Base-by-base conservation (phyloP, 2,329 filamentous ascomycete genomes). In the Aspergillus carbonarius region DNA sequence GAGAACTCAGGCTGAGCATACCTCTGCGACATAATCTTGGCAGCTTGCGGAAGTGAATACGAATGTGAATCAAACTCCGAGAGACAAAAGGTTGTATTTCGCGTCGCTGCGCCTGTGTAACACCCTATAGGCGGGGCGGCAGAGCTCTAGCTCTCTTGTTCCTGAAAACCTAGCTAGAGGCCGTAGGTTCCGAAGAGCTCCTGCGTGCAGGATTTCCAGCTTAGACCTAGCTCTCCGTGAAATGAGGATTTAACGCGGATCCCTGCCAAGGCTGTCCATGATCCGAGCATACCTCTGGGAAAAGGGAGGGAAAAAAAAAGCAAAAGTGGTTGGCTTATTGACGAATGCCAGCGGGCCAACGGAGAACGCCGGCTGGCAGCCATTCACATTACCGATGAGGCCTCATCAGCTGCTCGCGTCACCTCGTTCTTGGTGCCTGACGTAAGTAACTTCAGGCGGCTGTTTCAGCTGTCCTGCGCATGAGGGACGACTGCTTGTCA, bases 371-470 rank as follows among this genome's bases (percentile, higher is more conserved):
- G 34, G 37, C 13, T 10, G 30, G 23, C 15, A 4, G 23, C 34
- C 12, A 32, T 30, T 48, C 44, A 48, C 27, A 30, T 30, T 30
- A 17, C n/a, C 23, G 44, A 30, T 30, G 25, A 30, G 52, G 57
- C 46, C 39, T 62, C 58, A 60, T 60, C 55, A 54, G 60, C 57
- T 56, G 59, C 50, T 62, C 49, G 53, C 56, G 58, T 63, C 53
- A 56, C 51, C 58, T 59, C 54, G 42, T 53, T 57, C 35, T 40
- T 60, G 47, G 37, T 17, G 15, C 39, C 55, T 59, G 56, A 55
- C 58, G 57, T 60, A 39, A 55, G 30, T 35, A 20, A 35, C 13
- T 40, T 47, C 48, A 32, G 40, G 20, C 44, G 40, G 35, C 18
- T 44, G 59, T 58, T 60, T 55, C 59, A 60, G 27, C 55, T 42